Evolutionary conservation across 2,329 filamentous ascomycete species (phyloP).

Genomic region (Podosphaera leucotricha): DNA sequence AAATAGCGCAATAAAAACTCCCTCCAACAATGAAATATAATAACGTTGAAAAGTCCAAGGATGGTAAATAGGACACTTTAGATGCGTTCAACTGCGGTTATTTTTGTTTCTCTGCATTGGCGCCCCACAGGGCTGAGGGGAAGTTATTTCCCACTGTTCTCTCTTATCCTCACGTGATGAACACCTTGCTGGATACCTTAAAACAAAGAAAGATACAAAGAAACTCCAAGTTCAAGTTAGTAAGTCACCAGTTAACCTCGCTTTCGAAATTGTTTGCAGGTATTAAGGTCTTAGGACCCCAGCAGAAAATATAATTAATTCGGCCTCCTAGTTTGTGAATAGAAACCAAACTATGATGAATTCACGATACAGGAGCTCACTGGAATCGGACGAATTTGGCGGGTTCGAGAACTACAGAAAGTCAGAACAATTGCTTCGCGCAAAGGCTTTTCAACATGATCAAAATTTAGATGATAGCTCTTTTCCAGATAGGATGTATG

Average conservation of each 20-base stretch:
- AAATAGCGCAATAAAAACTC: too few relatives aligned
- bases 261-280: background rate
- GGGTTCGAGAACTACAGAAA: background rate
- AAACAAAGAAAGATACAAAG: background rate
- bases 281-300: background rate
- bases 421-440: background rate
- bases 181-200: conserved; percentile 1
- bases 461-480: background rate
- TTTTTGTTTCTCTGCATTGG: background rate
- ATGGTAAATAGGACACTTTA: too few relatives aligned
- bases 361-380: background rate
- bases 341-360: background rate
- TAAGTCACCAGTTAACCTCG: background rate
- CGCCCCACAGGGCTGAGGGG: background rate
- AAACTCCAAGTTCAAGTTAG: background rate
- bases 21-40: too few relatives aligned
- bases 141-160: background rate
- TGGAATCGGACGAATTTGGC: background rate
- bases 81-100: too few relatives aligned
- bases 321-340: background rate
- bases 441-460: background rate
- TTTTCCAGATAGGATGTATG: background rate
- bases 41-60: too few relatives aligned
- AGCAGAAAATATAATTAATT: background rate
- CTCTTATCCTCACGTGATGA: background rate